phyloP scores from a whole-genome alignment of 2,329 filamentous ascomycete species.

The Neurospora sp. region DNA sequence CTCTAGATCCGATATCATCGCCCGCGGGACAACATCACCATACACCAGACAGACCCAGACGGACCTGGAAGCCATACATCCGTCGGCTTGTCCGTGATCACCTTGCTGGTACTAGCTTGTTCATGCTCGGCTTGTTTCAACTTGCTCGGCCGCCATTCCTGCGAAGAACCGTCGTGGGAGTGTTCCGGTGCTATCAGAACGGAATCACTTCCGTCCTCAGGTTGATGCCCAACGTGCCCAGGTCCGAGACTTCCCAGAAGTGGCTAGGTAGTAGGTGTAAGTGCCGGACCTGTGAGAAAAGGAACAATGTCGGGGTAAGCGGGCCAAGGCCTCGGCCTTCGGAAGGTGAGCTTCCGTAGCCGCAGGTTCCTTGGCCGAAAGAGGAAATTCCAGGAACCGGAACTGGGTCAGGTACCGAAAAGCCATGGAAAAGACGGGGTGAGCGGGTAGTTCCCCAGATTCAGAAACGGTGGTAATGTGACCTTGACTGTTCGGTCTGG shows the following conservation, averaged over 20 bases:
- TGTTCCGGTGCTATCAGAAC: no score
- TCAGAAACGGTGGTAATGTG: not conserved
- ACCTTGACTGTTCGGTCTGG: not conserved
- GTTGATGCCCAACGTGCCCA: not conserved
- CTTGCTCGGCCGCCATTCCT: not conserved
- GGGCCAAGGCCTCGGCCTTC: not conserved
- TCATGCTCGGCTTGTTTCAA: not conserved
- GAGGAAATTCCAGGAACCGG: not conserved
- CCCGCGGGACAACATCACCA: not conserved
- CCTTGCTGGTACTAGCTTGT: not conserved
- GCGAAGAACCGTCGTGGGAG: no score
- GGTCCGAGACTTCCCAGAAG: not conserved
- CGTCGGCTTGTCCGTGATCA: not conserved
- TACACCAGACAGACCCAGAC: not conserved
- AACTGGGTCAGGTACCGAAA: not conserved
- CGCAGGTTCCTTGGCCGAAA: not conserved
- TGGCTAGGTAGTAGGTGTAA: not conserved
- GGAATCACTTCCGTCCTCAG: no score
- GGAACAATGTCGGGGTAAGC: not conserved
- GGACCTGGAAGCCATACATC: not conserved
- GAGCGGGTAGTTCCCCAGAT: not conserved
- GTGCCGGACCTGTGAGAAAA: not conserved
- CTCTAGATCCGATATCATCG: not conserved
- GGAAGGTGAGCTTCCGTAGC: no score
- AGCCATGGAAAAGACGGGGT: not conserved